A percentile compares a stretch with the other conserved stretches of the same genome.
These are phyloP conservation scores for Colletotrichum somersetense DNA, from an alignment of 2,329 filamentous ascomycete genomes.

Conservation along the genomic window DNA sequence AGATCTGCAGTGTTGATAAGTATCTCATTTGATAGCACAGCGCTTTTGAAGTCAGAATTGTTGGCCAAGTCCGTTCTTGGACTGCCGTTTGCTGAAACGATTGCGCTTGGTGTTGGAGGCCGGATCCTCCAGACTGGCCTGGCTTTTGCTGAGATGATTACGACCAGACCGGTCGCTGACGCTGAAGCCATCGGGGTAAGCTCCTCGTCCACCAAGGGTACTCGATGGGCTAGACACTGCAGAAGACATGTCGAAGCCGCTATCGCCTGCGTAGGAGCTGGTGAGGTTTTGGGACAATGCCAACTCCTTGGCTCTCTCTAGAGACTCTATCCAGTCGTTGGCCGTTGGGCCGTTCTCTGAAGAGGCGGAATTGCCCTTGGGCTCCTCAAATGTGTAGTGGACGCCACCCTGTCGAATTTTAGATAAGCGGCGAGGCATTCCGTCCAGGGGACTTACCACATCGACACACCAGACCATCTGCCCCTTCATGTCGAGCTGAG, in stretches of 20 bases:
- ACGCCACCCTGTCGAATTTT: constrained; percentile 76
- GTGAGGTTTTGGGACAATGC: constrained; percentile 79
- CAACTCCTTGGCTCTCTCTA: constrained; percentile 88
- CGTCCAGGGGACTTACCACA: constrained; percentile 74
- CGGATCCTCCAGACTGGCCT: constrained; percentile 66
- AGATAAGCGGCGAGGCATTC: constrained; percentile 38
- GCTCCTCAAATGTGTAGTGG: constrained; percentile 93
- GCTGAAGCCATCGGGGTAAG: constrained; percentile 64
- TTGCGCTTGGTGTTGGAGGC: constrained; percentile 63
- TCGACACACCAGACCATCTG: constrained; percentile 91
- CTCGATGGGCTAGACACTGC: constrained; percentile 82
- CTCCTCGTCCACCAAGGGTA: constrained; percentile 73
- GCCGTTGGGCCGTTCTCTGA: constrained; percentile 75
- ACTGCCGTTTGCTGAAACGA: constrained; percentile 91
- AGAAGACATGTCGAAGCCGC: constrained; percentile 77
- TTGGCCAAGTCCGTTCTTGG: constrained; percentile 91
- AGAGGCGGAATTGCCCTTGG: constrained; percentile 74
- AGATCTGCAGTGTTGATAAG: background rate
- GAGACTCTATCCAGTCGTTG: constrained; percentile 91
- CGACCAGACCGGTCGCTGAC: constrained; percentile 66
- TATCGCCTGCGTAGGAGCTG: constrained; percentile 75
- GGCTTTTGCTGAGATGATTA: constrained; percentile 71
- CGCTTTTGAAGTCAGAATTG: constrained; percentile 72
- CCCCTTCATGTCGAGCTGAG: constrained; percentile 86
- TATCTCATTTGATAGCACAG: background rate